Evolutionary conservation across 495 filamentous ascomycete genomes (phyloP).

Genomic region (Thermothielavioides terrestris): DNA sequence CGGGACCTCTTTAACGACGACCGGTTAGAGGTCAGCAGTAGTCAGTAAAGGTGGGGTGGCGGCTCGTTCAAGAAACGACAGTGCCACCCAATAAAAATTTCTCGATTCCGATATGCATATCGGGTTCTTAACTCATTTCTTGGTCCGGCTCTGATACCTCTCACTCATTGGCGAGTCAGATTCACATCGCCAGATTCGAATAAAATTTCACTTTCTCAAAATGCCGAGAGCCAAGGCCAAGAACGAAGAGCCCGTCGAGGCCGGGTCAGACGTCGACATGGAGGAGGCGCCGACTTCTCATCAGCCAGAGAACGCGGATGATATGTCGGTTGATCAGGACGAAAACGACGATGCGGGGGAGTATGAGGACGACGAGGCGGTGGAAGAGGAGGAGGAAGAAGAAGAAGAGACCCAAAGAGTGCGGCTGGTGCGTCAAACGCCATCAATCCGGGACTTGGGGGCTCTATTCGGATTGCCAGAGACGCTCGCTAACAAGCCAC

Average conservation of each 20-base stretch:
- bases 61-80: not conserved
- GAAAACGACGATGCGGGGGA: constrained; percentile 29
- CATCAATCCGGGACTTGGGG: not conserved
- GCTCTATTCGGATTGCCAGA: not conserved
- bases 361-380: constrained; percentile 29
- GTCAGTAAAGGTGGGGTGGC: too few species aligned
- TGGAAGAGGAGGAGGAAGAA: constrained; percentile 18
- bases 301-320: constrained; percentile 33
- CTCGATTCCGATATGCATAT: not conserved
- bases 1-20: too few species aligned
- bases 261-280: constrained; percentile 45
- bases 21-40: too few species aligned
- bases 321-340: constrained; percentile 27
- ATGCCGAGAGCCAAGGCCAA: constrained; percentile 29
- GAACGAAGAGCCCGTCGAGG: constrained; percentile 12
- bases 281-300: constrained; percentile 39
- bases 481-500: not conserved
- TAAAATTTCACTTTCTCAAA: not conserved
- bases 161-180: not conserved
- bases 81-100: constrained; percentile 16
- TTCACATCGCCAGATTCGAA: not conserved
- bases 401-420: constrained; percentile 26
- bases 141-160: constrained; percentile 1
- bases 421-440: constrained; percentile 21
- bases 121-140: not conserved